Evolutionary conservation across 306 rosid species (phyloP), one percentile per base, ranked within the genome.

Genomic region (Prunus mume): DNA sequence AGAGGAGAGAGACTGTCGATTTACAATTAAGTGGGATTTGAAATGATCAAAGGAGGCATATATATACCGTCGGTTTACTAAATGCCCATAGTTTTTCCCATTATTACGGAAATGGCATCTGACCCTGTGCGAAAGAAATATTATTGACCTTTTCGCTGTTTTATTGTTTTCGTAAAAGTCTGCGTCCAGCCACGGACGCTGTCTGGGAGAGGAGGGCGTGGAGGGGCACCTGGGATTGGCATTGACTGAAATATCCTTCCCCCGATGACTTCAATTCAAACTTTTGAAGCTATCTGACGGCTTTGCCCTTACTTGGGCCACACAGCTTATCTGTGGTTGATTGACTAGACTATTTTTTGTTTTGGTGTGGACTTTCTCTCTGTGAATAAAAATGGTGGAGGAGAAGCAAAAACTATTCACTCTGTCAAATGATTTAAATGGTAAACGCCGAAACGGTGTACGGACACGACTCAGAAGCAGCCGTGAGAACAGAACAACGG

Each of bases 71-170:
- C 1, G 18, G 1, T 30, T 68, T 41, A 27, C 3, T 2, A 54
- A 51, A 62, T 13, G 11, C 65, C 65, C 76, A 27, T 54, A 6
- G 2, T 9, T 8, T 34, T 34, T 14, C 5, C 0, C 0, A 0
- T 12, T 50, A 51, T 45, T 71, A 71, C 81, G 43, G 9, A 10
- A 8, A 50, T 8, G 69, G 61, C 78, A 74, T 41, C 19, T 46
- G 69, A 61, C 78, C 18, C 45, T 18, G 0, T 5, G 18, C 28
- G 1, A 19, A 60, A 15, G 14, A 60, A 60, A 60, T 43, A 6
- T 3, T 9, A 50, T 61, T 78, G 81, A 78, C 81, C 56, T 61
- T 24, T 70, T 78, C 76, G 9, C 4, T 15, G 14, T 15, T 15
- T n/a, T 46, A 61, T 46, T 22, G 46, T 28, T 19, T 58, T 78